Conservation (phyloP, 2,329 filamentous ascomycete species). For the Aspergillus sp. region DNA sequence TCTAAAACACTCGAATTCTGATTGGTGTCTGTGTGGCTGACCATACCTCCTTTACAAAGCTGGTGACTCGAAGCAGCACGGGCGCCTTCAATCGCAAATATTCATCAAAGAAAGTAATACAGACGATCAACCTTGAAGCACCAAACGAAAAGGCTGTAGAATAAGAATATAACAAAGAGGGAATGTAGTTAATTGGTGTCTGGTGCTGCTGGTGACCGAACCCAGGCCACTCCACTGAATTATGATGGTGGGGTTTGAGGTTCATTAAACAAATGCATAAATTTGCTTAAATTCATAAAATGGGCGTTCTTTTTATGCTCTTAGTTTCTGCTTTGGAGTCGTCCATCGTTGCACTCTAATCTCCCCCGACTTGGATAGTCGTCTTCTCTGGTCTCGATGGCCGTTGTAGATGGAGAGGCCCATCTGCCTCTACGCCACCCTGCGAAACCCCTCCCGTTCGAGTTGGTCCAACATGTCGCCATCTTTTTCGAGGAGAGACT, state of each 20-base stretch:
- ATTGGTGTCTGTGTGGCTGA: background rate
- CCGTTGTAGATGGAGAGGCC: slow-evolving; percentile 19
- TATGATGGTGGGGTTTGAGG: slow-evolving; percentile 15
- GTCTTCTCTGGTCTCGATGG: slow-evolving; percentile 13
- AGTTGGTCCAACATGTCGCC: slow-evolving; percentile 65
- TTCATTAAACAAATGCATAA: background rate
- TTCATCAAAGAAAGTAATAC: background rate
- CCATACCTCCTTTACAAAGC: background rate
- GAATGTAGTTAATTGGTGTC: slow-evolving; percentile 5
- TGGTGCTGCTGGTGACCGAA: slow-evolving; percentile 27
- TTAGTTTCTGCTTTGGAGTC: background rate
- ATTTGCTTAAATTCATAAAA: background rate
- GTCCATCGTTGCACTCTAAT: background rate
- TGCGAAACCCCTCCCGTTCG: slow-evolving; percentile 59
- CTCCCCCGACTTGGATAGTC: background rate
- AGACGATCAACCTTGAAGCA: background rate
- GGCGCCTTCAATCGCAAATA: background rate
- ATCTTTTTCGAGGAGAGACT: slow-evolving; percentile 76
- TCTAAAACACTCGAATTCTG: background rate
- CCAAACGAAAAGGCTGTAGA: background rate
- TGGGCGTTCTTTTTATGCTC: background rate
- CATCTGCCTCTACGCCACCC: slow-evolving; percentile 48
- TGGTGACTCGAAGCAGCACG: background rate
- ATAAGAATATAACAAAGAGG: slow-evolving; percentile 4
- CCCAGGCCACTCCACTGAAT: slow-evolving; percentile 24